Evolutionary conservation across 2,329 filamentous ascomycete genomes (phyloP).

Genomic region (Fusarium poae): DNA sequence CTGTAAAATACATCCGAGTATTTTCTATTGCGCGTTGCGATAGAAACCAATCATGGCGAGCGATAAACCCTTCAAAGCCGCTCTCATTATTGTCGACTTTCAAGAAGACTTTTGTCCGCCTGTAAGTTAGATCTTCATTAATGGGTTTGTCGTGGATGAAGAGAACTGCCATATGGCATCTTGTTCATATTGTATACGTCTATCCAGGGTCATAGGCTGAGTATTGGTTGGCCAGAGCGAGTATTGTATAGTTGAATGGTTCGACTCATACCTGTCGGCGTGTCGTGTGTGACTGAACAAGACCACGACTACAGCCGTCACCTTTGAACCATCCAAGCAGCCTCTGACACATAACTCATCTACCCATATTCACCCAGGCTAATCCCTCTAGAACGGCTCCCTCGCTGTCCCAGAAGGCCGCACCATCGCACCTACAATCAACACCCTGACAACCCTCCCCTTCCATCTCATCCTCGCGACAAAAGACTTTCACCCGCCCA

Average conservation of each 20-base stretch:
- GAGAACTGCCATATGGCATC: not conserved
- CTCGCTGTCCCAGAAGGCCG: constrained; percentile 84
- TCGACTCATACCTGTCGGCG: not conserved
- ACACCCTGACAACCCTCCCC: constrained; percentile 77
- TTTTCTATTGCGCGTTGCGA: accelerated
- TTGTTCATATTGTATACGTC: not conserved
- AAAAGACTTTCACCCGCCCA: constrained; percentile 88
- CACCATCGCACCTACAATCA: constrained; percentile 77
- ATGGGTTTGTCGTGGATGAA: too few species aligned
- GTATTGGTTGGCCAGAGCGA: not conserved
- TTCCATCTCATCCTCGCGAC: constrained; percentile 85
- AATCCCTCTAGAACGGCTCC: constrained; percentile 76
- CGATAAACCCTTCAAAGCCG: constrained; percentile 58
- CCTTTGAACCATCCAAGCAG: too few species aligned
- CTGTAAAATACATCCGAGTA: accelerated
- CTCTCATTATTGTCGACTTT: constrained; percentile 82
- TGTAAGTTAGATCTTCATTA: constrained; percentile 63
- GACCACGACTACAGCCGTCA: not conserved
- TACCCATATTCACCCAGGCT: not conserved
- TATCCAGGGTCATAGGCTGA: not conserved
- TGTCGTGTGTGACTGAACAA: not conserved
- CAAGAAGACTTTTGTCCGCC: constrained; percentile 97
- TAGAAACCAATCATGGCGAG: not conserved
- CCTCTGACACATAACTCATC: too few species aligned
- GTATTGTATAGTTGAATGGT: too few species aligned